These are phyloP conservation scores for Hylodesmum podocarpum DNA, from an alignment of 306 rosid genomes.

Conservation along the genomic window DNA sequence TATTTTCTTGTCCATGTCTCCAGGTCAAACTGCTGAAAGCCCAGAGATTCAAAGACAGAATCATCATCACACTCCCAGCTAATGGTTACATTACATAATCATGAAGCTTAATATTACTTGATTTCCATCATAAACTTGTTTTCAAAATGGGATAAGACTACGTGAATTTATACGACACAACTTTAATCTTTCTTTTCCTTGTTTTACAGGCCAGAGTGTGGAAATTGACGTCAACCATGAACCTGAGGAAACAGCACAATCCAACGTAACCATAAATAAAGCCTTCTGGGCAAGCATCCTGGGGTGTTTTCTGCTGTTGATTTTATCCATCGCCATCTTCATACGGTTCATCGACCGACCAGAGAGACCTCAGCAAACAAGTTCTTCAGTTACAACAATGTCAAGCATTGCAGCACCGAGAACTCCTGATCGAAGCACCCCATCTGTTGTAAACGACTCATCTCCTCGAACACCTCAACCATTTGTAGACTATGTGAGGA, in stretches of 20 bases:
- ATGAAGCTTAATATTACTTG: slow-evolving; percentile 15
- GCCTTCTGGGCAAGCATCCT: slow-evolving; percentile 46
- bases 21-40: slow-evolving; percentile 63
- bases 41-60: slow-evolving; percentile 62
- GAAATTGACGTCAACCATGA: slow-evolving; percentile 62
- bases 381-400: slow-evolving; percentile 41
- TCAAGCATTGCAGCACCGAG: slow-evolving; percentile 47
- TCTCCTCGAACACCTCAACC: slow-evolving; percentile 97
- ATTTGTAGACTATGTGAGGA: slow-evolving; percentile 84
- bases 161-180: neutral
- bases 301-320: slow-evolving; percentile 43
- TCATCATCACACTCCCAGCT: slow-evolving; percentile 73
- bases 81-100: slow-evolving; percentile 56
- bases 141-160: neutral
- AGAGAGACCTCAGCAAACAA: slow-evolving; percentile 45
- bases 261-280: slow-evolving; percentile 21
- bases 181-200: slow-evolving; percentile 22
- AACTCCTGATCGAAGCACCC: slow-evolving; percentile 60
- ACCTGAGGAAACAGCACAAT: slow-evolving; percentile 40
- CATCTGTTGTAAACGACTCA: slow-evolving; percentile 41
- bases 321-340: slow-evolving; percentile 37
- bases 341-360: slow-evolving; percentile 47
- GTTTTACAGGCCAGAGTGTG: slow-evolving; percentile 73
- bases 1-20: slow-evolving; percentile 14
- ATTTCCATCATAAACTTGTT: neutral